Base-by-base conservation (phyloP, 805 yeast species). In the Kuraishia hungarica region DNA sequence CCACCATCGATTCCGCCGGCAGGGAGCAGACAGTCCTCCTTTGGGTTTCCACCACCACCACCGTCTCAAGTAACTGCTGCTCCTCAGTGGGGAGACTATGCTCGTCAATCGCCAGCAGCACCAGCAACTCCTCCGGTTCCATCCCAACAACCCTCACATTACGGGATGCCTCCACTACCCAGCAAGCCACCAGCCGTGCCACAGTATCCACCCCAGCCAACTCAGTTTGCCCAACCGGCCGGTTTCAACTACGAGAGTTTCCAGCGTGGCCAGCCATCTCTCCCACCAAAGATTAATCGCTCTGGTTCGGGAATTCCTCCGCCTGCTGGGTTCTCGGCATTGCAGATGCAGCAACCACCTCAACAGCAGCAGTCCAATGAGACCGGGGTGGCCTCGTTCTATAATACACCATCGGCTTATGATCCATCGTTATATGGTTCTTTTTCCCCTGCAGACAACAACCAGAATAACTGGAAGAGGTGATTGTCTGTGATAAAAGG, bases 381-480 rank as follows among this genome's bases (percentile, higher is more conserved):
- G 20, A 48, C 26, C 20, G 54, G 35, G 51, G 28, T 23, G 21
- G 35, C 51, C 17, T 48, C 48, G 43, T 77, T 78, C 57, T 80
- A 80, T 58, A 72, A 72, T 50, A 77, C 74, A 3, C 82, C 83
- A 1, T 75, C 84, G 1, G 79, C 76, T 2, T 80, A 73, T 61
- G 77, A 79, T 63, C 76, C 79, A 5, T 66, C 74, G 52, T 61
- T 79, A 67, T 79, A 80, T 59, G 71, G 78, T 13, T 63, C 61
- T 53, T 69, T 67, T 58, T 17, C 21, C 2, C 26, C 23, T 26
- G 52, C 48, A 19, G 17, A 15, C 49, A 35, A 21, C 53, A 20
- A 17, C 23, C 28, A 26, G 43, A 35, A 35, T 13, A 35, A 35
- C 43, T 35, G 43, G 43, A 35, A 35, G 4, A 35, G 43, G 17